Conservation (phyloP, 495 filamentous ascomycete species). For the Entonaema liquescens region DNA sequence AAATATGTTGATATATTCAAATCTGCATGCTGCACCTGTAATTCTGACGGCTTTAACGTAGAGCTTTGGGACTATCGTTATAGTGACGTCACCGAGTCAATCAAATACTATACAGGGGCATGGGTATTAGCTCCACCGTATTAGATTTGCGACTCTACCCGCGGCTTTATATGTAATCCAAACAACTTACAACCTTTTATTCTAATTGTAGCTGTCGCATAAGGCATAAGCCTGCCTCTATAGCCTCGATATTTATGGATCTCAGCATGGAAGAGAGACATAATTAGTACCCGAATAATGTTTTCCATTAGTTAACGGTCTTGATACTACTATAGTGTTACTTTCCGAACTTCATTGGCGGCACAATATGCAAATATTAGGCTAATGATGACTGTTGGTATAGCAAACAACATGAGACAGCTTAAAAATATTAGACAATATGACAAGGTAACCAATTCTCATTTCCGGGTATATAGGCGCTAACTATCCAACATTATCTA, state of each 20-base stretch:
- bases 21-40: not conserved
- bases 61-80: conserved; percentile 13
- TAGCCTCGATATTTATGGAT: not conserved
- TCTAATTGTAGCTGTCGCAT: not conserved
- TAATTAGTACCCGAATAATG: no score
- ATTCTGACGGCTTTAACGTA: conserved; percentile 6
- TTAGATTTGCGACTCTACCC: not conserved
- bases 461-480: conserved; percentile 25
- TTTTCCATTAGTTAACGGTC: no score
- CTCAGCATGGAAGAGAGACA: not conserved
- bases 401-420: not conserved
- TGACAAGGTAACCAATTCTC: conserved; percentile 12
- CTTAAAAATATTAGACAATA: not conserved
- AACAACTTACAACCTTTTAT: not conserved
- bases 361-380: no score
- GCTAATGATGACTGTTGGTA: not conserved
- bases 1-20: not conserved
- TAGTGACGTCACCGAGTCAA: conserved; percentile 36
- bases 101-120: not conserved
- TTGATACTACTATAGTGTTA: no score
- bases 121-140: conserved; percentile 5
- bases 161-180: not conserved
- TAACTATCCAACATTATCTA: conserved; percentile 1
- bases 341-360: no score
- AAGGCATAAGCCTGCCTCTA: not conserved